phyloP scores from a whole-genome alignment of 805 yeast species.

The Cyberlindnera galapagoensis region DNA sequence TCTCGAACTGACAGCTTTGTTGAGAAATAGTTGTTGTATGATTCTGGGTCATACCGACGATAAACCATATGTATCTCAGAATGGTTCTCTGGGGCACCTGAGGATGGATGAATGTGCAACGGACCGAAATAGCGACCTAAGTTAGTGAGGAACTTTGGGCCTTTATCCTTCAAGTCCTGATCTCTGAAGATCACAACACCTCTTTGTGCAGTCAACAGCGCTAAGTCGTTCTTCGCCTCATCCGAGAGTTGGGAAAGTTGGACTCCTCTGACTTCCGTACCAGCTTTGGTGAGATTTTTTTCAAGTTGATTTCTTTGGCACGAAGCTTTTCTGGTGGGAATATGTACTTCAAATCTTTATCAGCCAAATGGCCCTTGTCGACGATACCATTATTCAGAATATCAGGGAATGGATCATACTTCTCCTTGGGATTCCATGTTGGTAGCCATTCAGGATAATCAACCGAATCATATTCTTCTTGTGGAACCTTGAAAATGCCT shows the following conservation, averaged over 20 bases:
- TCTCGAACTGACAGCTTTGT: constrained; percentile 17
- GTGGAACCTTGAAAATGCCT: constrained; percentile 41
- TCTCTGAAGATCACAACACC: constrained; percentile 63
- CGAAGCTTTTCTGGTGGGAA: constrained; percentile 33
- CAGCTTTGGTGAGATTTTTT: constrained; percentile 63
- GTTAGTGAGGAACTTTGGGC: constrained; percentile 41
- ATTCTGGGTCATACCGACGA: constrained; percentile 35
- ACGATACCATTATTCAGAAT: constrained; percentile 38
- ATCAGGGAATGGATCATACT: constrained; percentile 43
- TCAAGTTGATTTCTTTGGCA: constrained; percentile 22
- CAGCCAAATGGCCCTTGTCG: constrained; percentile 58
- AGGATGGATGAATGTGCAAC: constrained; percentile 66
- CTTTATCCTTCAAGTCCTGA: constrained; percentile 55
- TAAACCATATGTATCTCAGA: constrained; percentile 61
- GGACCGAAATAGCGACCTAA: constrained; percentile 64
- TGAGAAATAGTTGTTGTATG: constrained; percentile 24
- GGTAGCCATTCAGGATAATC: constrained; percentile 53
- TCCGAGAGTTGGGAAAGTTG: constrained; percentile 50
- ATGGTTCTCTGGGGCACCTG: constrained; percentile 56
- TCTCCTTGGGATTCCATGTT: constrained; percentile 54
- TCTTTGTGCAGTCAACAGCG: constrained; percentile 59
- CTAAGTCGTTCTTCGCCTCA: constrained; percentile 61
- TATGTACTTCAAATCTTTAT: constrained; percentile 43
- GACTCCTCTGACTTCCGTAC: constrained; percentile 54
- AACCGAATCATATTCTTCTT: constrained; percentile 28